These are phyloP conservation scores for Pilatotrama ljubarskyi DNA, from an alignment of 768 basidiomycete species.

Conservation along the genomic window DNA sequence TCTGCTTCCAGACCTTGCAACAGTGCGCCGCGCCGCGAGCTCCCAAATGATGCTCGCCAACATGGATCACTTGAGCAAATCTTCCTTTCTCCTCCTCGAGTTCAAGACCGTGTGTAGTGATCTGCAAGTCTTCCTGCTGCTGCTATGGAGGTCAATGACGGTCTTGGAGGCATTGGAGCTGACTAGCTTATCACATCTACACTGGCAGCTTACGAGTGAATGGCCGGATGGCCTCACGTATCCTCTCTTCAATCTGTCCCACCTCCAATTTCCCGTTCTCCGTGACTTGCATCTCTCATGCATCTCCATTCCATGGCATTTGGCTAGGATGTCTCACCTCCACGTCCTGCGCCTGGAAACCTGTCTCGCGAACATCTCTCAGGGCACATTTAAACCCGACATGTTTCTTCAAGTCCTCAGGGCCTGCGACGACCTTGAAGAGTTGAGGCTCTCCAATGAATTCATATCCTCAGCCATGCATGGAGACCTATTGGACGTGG, in stretches of 20 bases:
- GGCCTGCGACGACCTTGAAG: neutral
- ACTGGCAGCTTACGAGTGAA: too few species aligned
- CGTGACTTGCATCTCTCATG: neutral
- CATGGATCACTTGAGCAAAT: neutral
- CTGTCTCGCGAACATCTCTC: neutral
- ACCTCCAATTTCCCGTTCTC: too few species aligned
- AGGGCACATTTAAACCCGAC: neutral
- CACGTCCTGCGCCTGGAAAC: neutral
- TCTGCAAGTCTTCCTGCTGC: too few species aligned
- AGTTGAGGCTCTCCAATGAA: neutral
- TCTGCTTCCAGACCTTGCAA: neutral
- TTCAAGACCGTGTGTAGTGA: too few species aligned
- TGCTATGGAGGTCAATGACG: too few species aligned
- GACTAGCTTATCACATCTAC: too few species aligned
- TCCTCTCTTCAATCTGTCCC: too few species aligned
- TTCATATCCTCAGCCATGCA: neutral
- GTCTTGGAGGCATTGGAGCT: too few species aligned
- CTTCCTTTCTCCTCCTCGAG: neutral
- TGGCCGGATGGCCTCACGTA: too few species aligned
- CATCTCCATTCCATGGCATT: neutral
- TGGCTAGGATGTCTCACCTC: neutral
- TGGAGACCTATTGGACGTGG: neutral
- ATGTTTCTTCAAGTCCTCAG: neutral
- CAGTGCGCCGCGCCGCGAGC: neutral
- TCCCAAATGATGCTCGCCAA: neutral